Percentiles rank a stretch among this genome's conserved stretches.
Evolutionary conservation across 2,329 filamentous ascomycete species (phyloP).

Genomic region (Phaeosphaeriaceae sp.): DNA sequence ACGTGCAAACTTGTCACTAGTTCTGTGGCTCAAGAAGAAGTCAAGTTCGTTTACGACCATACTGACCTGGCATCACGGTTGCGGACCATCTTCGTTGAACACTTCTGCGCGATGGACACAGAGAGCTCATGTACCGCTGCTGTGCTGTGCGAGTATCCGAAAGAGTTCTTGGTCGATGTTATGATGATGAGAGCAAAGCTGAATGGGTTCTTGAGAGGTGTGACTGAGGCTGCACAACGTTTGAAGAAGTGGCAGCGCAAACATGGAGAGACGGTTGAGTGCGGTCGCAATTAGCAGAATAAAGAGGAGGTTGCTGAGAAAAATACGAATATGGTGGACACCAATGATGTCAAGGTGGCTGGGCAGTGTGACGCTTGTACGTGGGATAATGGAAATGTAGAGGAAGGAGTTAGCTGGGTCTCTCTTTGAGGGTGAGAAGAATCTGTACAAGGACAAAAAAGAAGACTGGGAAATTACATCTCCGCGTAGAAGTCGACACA

Average conservation of each 20-base stretch:
- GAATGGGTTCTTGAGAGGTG: not conserved
- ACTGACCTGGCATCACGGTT: not conserved
- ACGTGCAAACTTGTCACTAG: not conserved
- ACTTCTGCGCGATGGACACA: not conserved
- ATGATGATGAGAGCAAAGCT: not conserved
- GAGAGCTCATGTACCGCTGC: not conserved
- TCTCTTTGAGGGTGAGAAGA: too few species aligned
- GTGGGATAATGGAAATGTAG: too few species aligned
- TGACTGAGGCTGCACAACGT: not conserved
- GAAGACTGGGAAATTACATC: too few species aligned
- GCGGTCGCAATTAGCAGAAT: not conserved
- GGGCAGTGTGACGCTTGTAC: too few species aligned
- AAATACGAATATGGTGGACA: too few species aligned
- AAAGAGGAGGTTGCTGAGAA: not conserved
- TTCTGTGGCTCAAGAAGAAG: not conserved
- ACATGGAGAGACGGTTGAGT: not conserved
- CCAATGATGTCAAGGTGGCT: too few species aligned
- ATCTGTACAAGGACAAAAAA: too few species aligned
- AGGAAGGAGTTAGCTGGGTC: too few species aligned
- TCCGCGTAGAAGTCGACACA: too few species aligned
- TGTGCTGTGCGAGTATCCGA: not conserved
- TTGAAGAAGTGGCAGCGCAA: not conserved
- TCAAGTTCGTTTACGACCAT: not conserved
- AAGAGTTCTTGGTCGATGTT: conserved; percentile 1
- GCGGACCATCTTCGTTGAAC: not conserved